phyloP scores from a whole-genome alignment of 2,329 filamentous ascomycete species.

The Fusarium staphyleae region DNA sequence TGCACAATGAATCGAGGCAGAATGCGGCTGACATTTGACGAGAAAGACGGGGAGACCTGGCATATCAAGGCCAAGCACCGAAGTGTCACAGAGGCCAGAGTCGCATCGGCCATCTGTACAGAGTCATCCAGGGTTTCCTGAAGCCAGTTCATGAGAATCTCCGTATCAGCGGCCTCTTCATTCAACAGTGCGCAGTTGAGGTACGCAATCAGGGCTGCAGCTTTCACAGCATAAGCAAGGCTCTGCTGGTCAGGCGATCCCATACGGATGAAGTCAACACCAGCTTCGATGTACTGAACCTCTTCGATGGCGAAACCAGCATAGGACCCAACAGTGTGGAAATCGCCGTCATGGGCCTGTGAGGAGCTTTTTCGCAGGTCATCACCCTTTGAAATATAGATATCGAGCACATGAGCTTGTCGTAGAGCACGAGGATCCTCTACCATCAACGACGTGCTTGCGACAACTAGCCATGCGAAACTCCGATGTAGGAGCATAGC shows the following conservation, averaged over 20 bases:
- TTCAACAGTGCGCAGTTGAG: slow-evolving; percentile 85
- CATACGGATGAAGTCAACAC: slow-evolving; percentile 83
- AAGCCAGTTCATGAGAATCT: slow-evolving; percentile 83
- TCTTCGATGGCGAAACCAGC: slow-evolving; percentile 80
- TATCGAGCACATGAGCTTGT: slow-evolving; percentile 73
- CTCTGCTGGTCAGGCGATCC: slow-evolving; percentile 86
- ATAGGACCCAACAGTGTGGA: slow-evolving; percentile 66
- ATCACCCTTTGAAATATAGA: slow-evolving; percentile 68
- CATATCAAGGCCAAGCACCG: slow-evolving; percentile 84
- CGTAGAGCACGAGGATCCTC: slow-evolving; percentile 66
- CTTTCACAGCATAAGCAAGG: slow-evolving; percentile 85
- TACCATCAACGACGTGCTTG: slow-evolving; percentile 77
- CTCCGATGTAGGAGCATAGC: slow-evolving; percentile 90
- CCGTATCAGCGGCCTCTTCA: slow-evolving; percentile 79
- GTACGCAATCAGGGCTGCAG: slow-evolving; percentile 80
- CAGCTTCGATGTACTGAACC: slow-evolving; percentile 85
- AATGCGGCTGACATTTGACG: slow-evolving; percentile 77
- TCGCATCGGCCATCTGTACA: slow-evolving; percentile 81
- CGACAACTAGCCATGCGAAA: slow-evolving; percentile 84
- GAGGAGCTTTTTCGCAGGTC: slow-evolving; percentile 48
- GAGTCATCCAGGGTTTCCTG: slow-evolving; percentile 81
- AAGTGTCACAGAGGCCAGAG: slow-evolving; percentile 78
- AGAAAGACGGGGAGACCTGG: slow-evolving; percentile 73
- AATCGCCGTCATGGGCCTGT: slow-evolving; percentile 58
- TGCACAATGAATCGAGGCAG: slow-evolving; percentile 90